phyloP scores from a whole-genome alignment of 768 basidiomycete species.

The Boletellus ananas region DNA sequence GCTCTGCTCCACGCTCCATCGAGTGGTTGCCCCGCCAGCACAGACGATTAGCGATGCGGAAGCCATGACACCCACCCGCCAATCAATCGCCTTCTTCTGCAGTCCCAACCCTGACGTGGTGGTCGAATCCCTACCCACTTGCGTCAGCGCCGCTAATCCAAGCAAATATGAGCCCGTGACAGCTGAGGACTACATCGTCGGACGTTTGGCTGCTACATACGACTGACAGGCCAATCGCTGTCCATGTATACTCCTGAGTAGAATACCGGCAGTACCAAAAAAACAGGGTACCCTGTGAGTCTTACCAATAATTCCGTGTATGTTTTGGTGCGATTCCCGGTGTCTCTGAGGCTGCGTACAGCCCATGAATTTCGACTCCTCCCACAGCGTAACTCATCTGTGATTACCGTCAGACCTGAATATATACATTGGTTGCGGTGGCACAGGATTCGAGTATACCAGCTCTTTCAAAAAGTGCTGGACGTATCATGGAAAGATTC shows the following conservation, averaged over 20 bases:
- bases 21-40: constrained; percentile 70
- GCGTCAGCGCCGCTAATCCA: constrained; percentile 37
- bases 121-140: constrained; percentile 70
- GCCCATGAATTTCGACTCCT: not conserved
- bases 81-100: constrained; percentile 86
- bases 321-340: constrained; percentile 1
- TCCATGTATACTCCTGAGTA: not conserved
- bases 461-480: no score
- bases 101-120: constrained; percentile 70
- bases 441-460: no score
- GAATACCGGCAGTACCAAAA: not conserved
- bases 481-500: no score
- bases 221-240: constrained; percentile 27
- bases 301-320: constrained; percentile 11
- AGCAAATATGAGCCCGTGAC: constrained; percentile 72
- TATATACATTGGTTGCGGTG: no score
- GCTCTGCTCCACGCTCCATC: constrained; percentile 77
- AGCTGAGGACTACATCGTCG: constrained; percentile 73
- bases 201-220: constrained; percentile 61
- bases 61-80: constrained; percentile 59
- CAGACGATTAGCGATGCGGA: constrained; percentile 46
- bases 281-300: not conserved
- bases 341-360: constrained; percentile 7
- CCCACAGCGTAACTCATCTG: not conserved
- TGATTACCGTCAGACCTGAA: no score